These are phyloP conservation scores for Trichoderma gamsii DNA, from an alignment of 495 filamentous ascomycete genomes.

Conservation along the genomic window DNA sequence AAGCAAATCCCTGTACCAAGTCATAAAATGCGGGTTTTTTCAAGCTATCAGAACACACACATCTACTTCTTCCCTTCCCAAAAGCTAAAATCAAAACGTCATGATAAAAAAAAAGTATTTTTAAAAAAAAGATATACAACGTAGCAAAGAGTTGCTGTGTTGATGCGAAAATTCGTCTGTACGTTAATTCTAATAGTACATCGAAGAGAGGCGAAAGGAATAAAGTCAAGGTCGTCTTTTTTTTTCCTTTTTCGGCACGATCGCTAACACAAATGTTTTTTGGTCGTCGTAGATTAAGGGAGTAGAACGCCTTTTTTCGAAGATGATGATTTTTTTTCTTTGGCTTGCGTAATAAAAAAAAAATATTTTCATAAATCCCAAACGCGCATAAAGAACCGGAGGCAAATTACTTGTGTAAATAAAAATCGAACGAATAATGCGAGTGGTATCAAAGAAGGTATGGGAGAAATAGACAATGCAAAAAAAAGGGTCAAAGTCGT, in stretches of 20 bases:
- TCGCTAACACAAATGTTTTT: neutral
- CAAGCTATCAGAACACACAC: neutral
- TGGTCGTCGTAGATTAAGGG: neutral
- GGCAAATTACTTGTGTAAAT: neutral
- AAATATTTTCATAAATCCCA: neutral
- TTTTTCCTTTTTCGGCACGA: no score
- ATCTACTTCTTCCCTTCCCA: neutral
- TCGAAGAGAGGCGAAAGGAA: neutral
- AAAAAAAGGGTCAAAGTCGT: neutral
- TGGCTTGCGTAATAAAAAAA: neutral
- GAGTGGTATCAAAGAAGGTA: conserved; percentile 2
- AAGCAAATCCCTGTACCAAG: no score
- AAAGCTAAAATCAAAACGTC: neutral
- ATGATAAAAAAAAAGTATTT: neutral
- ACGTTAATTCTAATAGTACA: neutral
- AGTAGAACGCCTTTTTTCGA: neutral
- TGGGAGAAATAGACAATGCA: neutral
- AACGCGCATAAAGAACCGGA: neutral
- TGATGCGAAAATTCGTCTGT: neutral
- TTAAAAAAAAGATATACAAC: neutral
- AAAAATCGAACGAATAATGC: neutral
- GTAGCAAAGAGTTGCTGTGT: no score
- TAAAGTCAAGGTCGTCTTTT: neutral
- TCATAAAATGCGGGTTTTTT: no score
- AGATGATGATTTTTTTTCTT: neutral